Conservation (phyloP, 2,329 filamentous ascomycete genomes). For the Phyllachora maydis region DNA sequence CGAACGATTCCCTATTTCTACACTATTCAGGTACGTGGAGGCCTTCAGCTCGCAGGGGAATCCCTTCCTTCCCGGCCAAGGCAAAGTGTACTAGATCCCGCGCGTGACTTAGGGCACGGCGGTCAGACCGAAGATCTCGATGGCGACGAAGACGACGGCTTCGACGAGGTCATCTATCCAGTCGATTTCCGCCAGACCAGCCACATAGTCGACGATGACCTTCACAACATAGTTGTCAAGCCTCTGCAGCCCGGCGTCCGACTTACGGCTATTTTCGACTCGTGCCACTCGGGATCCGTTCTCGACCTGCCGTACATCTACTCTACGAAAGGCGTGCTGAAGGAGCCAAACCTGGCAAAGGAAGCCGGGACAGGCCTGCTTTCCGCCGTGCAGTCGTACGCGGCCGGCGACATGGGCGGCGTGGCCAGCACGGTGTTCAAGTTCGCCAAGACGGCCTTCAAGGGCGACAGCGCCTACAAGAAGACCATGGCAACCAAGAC, state of each 20-base stretch:
- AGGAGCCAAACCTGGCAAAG: constrained; percentile 64
- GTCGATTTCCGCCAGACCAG: constrained; percentile 51
- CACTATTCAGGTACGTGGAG: constrained; percentile 61
- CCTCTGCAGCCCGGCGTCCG: constrained; percentile 68
- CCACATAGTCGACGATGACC: constrained; percentile 61
- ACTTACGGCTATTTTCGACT: constrained; percentile 65
- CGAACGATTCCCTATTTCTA: constrained; percentile 60
- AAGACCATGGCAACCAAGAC: constrained; percentile 77
- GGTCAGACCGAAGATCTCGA: constrained; percentile 55
- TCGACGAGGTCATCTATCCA: constrained; percentile 62
- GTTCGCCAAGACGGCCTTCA: constrained; percentile 73
- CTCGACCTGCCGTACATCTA: constrained; percentile 65
- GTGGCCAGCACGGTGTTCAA: constrained; percentile 65
- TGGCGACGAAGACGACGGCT: constrained; percentile 60
- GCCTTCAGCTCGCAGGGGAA: constrained; percentile 6
- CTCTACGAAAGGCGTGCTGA: constrained; percentile 60
- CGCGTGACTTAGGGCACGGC: constrained; percentile 61
- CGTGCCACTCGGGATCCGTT: constrained; percentile 59
- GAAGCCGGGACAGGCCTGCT: constrained; percentile 56
- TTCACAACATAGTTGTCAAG: constrained; percentile 58
- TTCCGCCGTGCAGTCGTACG: constrained; percentile 56
- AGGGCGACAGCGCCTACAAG: constrained; percentile 57
- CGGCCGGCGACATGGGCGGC: constrained; percentile 62
- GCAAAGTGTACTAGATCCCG: not conserved
- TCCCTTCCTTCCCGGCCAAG: not conserved